Evolutionary conservation across 192 early-diverging fungal species (phyloP), one percentile per base, ranked within the genome.

Genomic region (Podila clonocystis): DNA sequence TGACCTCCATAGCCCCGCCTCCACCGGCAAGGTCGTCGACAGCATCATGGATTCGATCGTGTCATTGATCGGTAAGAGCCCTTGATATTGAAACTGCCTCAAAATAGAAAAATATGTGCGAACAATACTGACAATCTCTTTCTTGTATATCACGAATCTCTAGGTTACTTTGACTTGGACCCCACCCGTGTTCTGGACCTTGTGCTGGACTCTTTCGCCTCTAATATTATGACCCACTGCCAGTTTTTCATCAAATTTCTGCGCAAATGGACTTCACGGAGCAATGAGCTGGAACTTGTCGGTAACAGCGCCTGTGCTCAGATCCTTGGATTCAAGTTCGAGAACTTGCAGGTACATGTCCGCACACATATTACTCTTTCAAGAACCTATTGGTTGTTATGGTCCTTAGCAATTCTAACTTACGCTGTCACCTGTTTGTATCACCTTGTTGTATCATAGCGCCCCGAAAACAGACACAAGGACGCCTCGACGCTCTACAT

Each of bases 181-280:
- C 94, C 94, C 0, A 95, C 93, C 82, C 89, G 95, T n/a, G 93
- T 95, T 0, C 65, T 95, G 59, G 94, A 94, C 72, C 69, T 97
- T 24, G 77, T 93, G 4, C 74, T 96, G 45, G 94, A 97, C 61
- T 72, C 91, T 2, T 95, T 96, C 76, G 85, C 90, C 41, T 90
- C 87, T 3, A 91, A 94, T 48, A 83, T 94, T n/a, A 70, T 75
- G 19, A 82, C 87, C 26, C 86, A 94, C 15, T 88, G 91, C 68
- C 85, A 85, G 22, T 94, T 95, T 75, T 96, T 94, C 66, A 70
- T 96, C 15, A 74, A 85, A 22, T 82, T 96, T 30, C 65, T 96
- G 30, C 75, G 85, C n/a, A 55, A 75, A 38, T 90, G 88, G 89
- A 67, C 64, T 22, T 62, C 71, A 30, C 66, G 62, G 58, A 55